Base-by-base conservation (phyloP, 768 basidiomycete species). In the Rubroboletus satanas region DNA sequence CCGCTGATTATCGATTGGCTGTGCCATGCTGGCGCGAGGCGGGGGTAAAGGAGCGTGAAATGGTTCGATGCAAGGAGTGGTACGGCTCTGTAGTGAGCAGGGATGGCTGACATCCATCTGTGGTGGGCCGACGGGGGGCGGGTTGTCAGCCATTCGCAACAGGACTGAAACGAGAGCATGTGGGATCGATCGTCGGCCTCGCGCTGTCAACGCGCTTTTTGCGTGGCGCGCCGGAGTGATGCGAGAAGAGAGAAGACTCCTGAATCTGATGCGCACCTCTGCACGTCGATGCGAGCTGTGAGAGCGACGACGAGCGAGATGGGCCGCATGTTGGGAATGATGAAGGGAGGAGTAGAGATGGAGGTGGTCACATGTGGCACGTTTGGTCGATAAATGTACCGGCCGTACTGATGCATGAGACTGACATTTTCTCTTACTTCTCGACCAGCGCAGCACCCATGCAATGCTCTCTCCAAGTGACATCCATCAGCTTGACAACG, bases 391-490 rank as follows among this genome's bases (percentile, higher is more conserved):
- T 57, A 57, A 57, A 57, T 56, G 42, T 44, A 8, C 54, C 55
- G 45, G 37, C 21, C 54, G 45, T 21, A 28, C 53, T 45, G 26
- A 36, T 18, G 18, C 35, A 35, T 32, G 45, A 46, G 31, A 45
- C 31, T 46, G 29, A 45, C 44, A 45, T 32, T 32, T 45, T 32
- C 10, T 29, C 56, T 52, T 60, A 18, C 50, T 38, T 46, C 46
- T 55, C 41, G 33, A 41, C 32, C 43, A 28, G 39, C 51, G 57
- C 57, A 58, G 44, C 57, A 51, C 36, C 42, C 56, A 47, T 51
- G 41, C 54, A 52, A 67, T 66, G 63, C 46, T 56, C 54, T 59
- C 52, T 52, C 57, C 48, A 38, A 52, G 14, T 38, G 62, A 67
- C 61, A 52, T 42, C 59, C 61, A 63, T 36, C 60, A 54, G 15